Evolutionary conservation across 495 filamentous ascomycete species (phyloP).

Genomic region (Penicillium pulvis): DNA sequence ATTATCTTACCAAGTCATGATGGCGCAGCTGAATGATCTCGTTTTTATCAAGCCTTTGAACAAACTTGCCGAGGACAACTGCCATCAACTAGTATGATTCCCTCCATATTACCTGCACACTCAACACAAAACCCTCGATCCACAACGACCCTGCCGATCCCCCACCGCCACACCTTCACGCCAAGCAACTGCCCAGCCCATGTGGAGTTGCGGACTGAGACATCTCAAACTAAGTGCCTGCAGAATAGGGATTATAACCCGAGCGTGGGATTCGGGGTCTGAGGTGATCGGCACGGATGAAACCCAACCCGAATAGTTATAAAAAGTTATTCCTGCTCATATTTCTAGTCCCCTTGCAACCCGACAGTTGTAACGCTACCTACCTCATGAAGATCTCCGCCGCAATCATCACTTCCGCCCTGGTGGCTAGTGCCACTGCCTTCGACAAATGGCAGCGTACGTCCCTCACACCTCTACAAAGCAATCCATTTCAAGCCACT

Average conservation of each 20-base stretch:
- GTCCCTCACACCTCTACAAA: background rate
- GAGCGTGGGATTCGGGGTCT: conserved; percentile 16
- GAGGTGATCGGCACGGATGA: background rate
- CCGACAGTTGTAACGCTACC: background rate
- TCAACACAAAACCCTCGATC: background rate
- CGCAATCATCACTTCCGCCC: conserved; percentile 28
- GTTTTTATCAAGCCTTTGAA: background rate
- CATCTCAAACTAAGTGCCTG: conserved; percentile 16
- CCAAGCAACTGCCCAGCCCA: conserved; percentile 19
- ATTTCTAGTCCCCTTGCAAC: background rate
- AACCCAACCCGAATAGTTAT: background rate
- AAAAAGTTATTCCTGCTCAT: background rate
- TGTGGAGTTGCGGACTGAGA: conserved; percentile 28
- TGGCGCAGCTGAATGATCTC: background rate
- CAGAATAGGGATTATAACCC: conserved; percentile 10
- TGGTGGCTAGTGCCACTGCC: conserved; percentile 32
- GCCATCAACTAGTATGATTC: background rate
- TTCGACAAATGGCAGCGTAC: conserved; percentile 43
- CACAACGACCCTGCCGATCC: conserved; percentile 15
- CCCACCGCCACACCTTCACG: conserved; percentile 13
- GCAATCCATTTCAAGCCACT: background rate
- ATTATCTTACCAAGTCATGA: background rate
- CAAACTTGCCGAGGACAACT: background rate
- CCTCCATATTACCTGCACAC: background rate
- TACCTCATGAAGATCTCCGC: conserved; percentile 39